Percentiles rank a stretch among this genome's conserved stretches.
phyloP scores from a whole-genome alignment of 75 land plant genomes.

The Pinus albicaulis region DNA sequence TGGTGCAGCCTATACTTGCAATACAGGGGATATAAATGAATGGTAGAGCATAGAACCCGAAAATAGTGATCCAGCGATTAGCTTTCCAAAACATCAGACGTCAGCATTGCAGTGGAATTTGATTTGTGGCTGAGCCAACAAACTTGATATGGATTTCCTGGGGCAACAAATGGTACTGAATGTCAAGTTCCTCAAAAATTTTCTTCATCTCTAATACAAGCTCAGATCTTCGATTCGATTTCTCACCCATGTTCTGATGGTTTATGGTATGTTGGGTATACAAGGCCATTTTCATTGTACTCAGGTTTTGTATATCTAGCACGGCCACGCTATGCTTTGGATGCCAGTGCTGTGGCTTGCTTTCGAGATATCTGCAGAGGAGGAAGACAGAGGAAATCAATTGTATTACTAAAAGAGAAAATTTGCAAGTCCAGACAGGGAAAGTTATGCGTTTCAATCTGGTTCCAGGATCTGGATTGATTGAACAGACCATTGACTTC shows the following conservation, averaged over 20 bases:
- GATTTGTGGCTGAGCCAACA: slow-evolving; percentile 15
- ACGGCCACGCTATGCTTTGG: slow-evolving; percentile 43
- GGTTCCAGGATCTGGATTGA: background rate
- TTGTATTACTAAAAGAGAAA: background rate
- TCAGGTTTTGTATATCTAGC: slow-evolving; percentile 53
- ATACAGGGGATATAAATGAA: too few relatives aligned
- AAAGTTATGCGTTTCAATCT: background rate
- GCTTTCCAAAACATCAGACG: too few relatives aligned
- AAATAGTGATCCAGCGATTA: too few relatives aligned
- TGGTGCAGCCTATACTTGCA: too few relatives aligned
- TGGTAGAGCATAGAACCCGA: too few relatives aligned
- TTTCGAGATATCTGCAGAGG: slow-evolving; percentile 58
- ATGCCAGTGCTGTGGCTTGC: slow-evolving; percentile 71
- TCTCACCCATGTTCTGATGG: slow-evolving; percentile 68
- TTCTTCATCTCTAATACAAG: slow-evolving; percentile 60
- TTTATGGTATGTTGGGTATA: slow-evolving; percentile 73
- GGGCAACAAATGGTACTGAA: slow-evolving; percentile 59
- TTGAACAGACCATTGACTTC: too few relatives aligned
- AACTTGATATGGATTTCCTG: slow-evolving; percentile 55
- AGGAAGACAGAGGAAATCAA: background rate
- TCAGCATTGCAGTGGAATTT: background rate
- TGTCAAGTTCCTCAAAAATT: slow-evolving; percentile 46
- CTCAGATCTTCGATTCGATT: slow-evolving; percentile 50
- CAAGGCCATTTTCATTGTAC: slow-evolving; percentile 55
- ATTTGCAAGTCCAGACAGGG: background rate